Base-by-base conservation (phyloP, 73 alveolate species). In the Blepharisma japonicum region DNA sequence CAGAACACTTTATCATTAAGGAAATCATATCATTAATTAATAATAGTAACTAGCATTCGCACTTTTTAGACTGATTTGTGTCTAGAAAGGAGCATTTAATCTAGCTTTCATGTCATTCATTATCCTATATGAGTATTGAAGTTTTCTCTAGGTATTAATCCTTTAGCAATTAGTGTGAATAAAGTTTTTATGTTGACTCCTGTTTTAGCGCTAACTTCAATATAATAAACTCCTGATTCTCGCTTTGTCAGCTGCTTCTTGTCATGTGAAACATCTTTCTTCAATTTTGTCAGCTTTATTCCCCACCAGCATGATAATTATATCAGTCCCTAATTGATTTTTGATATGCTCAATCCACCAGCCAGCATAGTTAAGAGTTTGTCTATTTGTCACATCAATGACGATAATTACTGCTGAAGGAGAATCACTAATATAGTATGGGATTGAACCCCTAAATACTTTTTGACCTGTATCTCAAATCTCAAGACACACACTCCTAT, bases 391-490 rank as follows among this genome's bases (percentile, higher is more conserved):
- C 27, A 90, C 87, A 77, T 90, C 96, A 77, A 83, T 87, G 61
- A 86, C 93, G 0, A 90, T 78, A 5, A 90, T 83, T 0, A 93
- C 96, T 6, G 90, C 96, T 47, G 89, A 74, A 0, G n/a, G n/a
- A 14, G 93, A 84, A 56, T 56, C 72, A 68, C 93, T 87, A 48
- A 90, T 90, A 55, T 90, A 90, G 14, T 91, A 82, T 18, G 96
- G 96, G 20, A 90, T 90, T 25, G 87, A 79, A 38, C 87, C 50
- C 56, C 93, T 78, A 80, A 90, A 90, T 23, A 94, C 71, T 55
- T 90, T 94, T 77, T 90, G 80, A 9, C 96, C 96, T 51, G 92
- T 92, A 84, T 92, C 98, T 97, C 98, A 92, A 39, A 92, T 79
- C 81, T 92, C 90, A n/a, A 92, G 87, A 20, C 96, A 45, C 72